Conservation (phyloP, 495 filamentous ascomycete genomes). For the Penicillium dipodomyicola region DNA sequence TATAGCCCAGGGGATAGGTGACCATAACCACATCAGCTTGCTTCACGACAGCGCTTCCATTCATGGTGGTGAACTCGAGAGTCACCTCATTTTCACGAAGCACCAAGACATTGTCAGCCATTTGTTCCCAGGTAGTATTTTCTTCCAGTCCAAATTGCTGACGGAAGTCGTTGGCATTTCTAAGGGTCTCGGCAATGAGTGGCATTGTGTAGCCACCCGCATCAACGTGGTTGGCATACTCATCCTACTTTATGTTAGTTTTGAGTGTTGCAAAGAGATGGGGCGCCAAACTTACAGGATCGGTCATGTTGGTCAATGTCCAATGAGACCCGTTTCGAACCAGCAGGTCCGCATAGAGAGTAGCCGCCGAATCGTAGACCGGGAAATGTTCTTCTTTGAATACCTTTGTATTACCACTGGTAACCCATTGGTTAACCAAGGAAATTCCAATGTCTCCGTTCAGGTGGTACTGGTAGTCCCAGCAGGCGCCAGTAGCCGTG, state of each 20-base stretch:
- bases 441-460: conserved; percentile 73
- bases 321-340: conserved; percentile 53
- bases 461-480: conserved; percentile 57
- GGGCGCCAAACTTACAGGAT: conserved; percentile 53
- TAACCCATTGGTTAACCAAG: conserved; percentile 59
- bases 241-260: conserved; percentile 45
- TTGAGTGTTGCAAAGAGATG: background rate
- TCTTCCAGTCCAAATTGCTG: conserved; percentile 51
- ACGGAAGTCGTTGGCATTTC: conserved; percentile 56
- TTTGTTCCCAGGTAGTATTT: conserved; percentile 52
- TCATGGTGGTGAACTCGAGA: conserved; percentile 68
- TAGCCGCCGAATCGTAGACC: conserved; percentile 57
- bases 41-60: conserved; percentile 59
- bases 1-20: conserved; percentile 57
- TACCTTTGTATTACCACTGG: conserved; percentile 54
- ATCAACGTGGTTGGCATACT: conserved; percentile 69
- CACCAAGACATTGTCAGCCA: conserved; percentile 53
- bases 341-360: conserved; percentile 55
- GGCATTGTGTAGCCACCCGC: conserved; percentile 75
- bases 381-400: conserved; percentile 56
- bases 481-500: conserved; percentile 64
- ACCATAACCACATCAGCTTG: conserved; percentile 64
- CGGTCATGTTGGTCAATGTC: conserved; percentile 68
- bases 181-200: conserved; percentile 57
- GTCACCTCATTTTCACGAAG: conserved; percentile 61